A percentile compares a stretch with the other conserved stretches of the same genome.
Evolutionary conservation across 176 grass and related monocot species (phyloP).

Genomic region (Triticum aestivum): DNA sequence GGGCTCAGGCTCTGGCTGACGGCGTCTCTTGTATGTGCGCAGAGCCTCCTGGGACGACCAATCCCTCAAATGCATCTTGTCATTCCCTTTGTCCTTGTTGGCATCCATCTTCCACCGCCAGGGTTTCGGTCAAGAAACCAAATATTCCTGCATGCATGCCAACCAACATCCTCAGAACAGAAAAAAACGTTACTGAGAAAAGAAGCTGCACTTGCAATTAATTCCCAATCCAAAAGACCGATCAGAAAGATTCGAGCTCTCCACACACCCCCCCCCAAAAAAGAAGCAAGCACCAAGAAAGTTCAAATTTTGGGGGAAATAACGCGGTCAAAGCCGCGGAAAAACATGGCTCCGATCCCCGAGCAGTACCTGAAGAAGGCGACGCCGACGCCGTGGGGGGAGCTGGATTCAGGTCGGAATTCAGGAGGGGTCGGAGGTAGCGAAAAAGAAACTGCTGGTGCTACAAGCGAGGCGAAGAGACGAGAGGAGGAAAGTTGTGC

Average conservation of each 20-base stretch:
- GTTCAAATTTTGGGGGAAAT: constrained; percentile 23
- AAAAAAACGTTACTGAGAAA: constrained; percentile 11
- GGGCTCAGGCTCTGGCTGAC: constrained; percentile 5
- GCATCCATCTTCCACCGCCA: constrained; percentile 40
- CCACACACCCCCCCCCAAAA: too few relatives aligned
- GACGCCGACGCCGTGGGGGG: not conserved
- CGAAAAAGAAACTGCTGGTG: constrained; percentile 9
- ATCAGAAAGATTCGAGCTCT: constrained; percentile 15
- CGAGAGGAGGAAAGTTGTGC: not conserved
- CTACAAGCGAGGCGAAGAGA: not conserved
- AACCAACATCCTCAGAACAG: constrained; percentile 31
- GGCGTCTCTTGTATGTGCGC: constrained; percentile 59
- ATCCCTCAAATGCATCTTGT: constrained; percentile 47
- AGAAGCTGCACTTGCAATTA: constrained; percentile 1
- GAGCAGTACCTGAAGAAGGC: constrained; percentile 20
- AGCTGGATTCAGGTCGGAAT: constrained; percentile 20
- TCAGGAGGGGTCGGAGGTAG: not conserved
- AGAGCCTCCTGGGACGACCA: constrained; percentile 32
- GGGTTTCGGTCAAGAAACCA: constrained; percentile 45
- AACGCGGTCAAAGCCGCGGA: constrained; percentile 41
- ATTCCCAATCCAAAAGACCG: constrained; percentile 7
- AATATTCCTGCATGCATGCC: constrained; percentile 36
- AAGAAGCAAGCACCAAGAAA: not conserved
- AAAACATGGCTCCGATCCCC: constrained; percentile 5
- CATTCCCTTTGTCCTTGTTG: constrained; percentile 30